Percentiles rank a stretch among this genome's conserved stretches.
Conservation (phyloP, 768 basidiomycete species). For the Leccinum subtestaceum region DNA sequence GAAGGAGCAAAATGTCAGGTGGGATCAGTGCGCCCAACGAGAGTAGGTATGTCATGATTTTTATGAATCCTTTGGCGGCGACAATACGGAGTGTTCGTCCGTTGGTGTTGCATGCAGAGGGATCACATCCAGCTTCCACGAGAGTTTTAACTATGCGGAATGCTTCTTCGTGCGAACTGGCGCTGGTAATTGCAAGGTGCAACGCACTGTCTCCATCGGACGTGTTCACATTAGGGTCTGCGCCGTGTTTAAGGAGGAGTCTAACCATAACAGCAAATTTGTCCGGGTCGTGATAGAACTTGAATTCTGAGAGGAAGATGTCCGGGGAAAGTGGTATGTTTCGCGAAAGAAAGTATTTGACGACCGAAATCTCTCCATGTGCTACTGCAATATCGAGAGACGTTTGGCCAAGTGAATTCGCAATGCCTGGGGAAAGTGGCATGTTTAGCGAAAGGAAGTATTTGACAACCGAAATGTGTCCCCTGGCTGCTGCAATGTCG, state of each 20-base stretch:
- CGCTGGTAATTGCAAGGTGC: no score
- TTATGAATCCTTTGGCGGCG: fast-evolving
- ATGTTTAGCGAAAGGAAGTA: no score
- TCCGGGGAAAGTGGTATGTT: neutral
- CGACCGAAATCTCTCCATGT: neutral
- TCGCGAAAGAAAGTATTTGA: neutral
- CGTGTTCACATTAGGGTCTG: neutral
- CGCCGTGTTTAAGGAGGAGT: neutral
- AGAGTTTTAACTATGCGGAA: neutral
- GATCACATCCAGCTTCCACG: neutral
- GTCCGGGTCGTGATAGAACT: no score
- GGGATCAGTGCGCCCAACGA: neutral
- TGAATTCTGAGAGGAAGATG: neutral
- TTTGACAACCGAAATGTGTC: neutral
- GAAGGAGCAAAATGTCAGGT: neutral
- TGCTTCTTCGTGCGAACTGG: no score
- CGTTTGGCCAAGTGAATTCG: no score
- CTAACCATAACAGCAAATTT: neutral
- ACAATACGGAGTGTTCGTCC: neutral
- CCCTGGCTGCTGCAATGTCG: neutral
- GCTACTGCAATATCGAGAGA: no score
- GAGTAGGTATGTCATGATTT: neutral
- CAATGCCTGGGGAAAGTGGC: no score
- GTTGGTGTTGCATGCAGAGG: neutral
- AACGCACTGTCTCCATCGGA: neutral